Conservation (phyloP, 441 rosid species). For the Gossypium davidsonii region DNA sequence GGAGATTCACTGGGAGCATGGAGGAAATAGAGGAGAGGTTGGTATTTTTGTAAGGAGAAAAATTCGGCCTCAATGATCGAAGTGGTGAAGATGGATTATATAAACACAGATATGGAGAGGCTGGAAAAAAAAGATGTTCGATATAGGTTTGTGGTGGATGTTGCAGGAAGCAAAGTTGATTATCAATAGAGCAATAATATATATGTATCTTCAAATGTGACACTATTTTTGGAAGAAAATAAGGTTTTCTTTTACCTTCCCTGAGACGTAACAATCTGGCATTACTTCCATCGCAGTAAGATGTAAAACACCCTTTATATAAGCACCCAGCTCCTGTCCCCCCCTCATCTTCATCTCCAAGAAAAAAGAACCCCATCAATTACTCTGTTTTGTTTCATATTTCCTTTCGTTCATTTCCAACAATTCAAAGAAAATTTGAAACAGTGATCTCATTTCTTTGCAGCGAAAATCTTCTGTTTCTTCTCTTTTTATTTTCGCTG, state of each 20-base stretch:
- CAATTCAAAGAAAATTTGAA: background rate
- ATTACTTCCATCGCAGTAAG: too few species aligned
- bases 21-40: slow-evolving; percentile 43
- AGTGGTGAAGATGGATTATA: slow-evolving; percentile 33
- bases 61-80: slow-evolving; percentile 30
- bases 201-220: too few species aligned
- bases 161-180: slow-evolving; percentile 45
- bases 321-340: too few species aligned
- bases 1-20: slow-evolving; percentile 58
- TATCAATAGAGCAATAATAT: background rate
- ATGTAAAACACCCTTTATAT: too few species aligned
- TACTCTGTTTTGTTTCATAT: background rate
- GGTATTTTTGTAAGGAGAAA: slow-evolving; percentile 28
- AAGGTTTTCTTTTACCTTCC: too few species aligned
- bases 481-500: too few species aligned
- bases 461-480: background rate
- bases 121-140: slow-evolving; percentile 36
- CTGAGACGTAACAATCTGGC: too few species aligned
- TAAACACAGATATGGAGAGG: slow-evolving; percentile 33
- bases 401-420: slow-evolving; percentile 6
- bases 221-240: too few species aligned
- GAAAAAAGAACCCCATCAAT: too few species aligned
- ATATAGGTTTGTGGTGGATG: slow-evolving; percentile 38
- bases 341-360: too few species aligned
- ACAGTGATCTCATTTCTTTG: background rate